phyloP scores from a whole-genome alignment of 2,329 filamentous ascomycete species.

The Hypoxylon sp. region DNA sequence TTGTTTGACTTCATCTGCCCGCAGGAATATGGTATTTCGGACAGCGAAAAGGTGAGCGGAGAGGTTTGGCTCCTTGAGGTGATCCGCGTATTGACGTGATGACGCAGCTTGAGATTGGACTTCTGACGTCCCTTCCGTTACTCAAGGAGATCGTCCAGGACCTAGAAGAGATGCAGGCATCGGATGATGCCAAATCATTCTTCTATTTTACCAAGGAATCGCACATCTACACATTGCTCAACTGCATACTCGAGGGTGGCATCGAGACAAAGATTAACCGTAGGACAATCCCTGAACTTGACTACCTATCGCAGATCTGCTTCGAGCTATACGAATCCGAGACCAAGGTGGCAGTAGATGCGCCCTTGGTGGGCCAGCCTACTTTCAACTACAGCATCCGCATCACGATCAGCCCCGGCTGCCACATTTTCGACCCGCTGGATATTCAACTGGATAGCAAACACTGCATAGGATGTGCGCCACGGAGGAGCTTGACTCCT shows the following conservation, averaged over 20 bases:
- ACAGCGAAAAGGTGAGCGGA: conserved; percentile 81
- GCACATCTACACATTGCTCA: conserved; percentile 97
- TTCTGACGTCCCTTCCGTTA: conserved; percentile 91
- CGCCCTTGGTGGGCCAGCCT: conserved; percentile 68
- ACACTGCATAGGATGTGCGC: conserved; percentile 94
- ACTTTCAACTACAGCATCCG: conserved; percentile 95
- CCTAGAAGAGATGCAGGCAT: conserved; percentile 96
- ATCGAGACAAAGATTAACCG: conserved; percentile 97
- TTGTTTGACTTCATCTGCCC: conserved; percentile 98
- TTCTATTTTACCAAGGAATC: conserved; percentile 99
- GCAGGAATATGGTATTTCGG: conserved; percentile 96
- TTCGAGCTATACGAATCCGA: conserved; percentile 98
- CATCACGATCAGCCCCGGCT: conserved; percentile 94
- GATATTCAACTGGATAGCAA: conserved; percentile 97
- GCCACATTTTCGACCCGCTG: conserved; percentile 94
- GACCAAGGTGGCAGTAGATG: conserved; percentile 68
- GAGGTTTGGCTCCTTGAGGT: background rate
- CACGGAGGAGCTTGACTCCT: conserved; percentile 87
- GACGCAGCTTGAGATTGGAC: conserved; percentile 84
- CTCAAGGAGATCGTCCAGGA: conserved; percentile 98
- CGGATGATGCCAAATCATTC: conserved; percentile 92
- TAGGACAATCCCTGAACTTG: conserved; percentile 94
- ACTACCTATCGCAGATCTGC: conserved; percentile 97
- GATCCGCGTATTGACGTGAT: conserved; percentile 36
- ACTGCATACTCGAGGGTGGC: conserved; percentile 96